Evolutionary conservation across 2,329 filamentous ascomycete species (phyloP), one percentile per base, ranked within the genome.

Genomic region (Beauveria varroae): DNA sequence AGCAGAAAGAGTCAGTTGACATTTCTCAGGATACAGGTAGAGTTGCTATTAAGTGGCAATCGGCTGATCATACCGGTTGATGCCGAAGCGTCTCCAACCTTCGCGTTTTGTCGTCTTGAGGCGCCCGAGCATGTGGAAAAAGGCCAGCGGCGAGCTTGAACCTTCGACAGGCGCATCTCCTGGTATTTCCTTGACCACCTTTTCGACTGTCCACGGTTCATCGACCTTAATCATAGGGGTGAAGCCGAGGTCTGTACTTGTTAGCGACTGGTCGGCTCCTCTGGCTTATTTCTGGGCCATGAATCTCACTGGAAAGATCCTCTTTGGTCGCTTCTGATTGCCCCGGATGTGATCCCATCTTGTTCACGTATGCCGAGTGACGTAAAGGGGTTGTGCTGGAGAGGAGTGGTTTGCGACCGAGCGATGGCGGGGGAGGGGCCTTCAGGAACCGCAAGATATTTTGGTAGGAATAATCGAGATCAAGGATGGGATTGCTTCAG

Each of bases 61-160:
- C 10, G 22, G 20, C 28, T 28, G 7, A 8, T 12, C 20, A 52
- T 71, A 86, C 84, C 79, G 75, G 2, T 76, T 67, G 67, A 99
- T 91, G 44, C 86, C 86, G 72, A 97, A 97, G 43, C 95, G 86
- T 61, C 90, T 85, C 95, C 95, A 99, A 66, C 95, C 95, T 76
- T 97, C 95, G 63, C 95, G 89, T 75, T 96, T 96, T 64, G 90
- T 96, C 8, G 93, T 97, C 83, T 99, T 99, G 62, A 99, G 84
- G 55, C 90, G 89, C 75, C 96, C 90, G 65, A 99, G 85, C 63
- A 97, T 81, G 78, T 99, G 95, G 76, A 99, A 96, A 79, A 97
- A 98, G 40, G 92, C 85, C 12, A 98, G 73, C 1, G 93, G 93
- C 0, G 92, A 95, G 63, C 79, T 74, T 8, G 89, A 82, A 61